Conservation (phyloP, 257 asterid species). For the Primulina tabacum region DNA sequence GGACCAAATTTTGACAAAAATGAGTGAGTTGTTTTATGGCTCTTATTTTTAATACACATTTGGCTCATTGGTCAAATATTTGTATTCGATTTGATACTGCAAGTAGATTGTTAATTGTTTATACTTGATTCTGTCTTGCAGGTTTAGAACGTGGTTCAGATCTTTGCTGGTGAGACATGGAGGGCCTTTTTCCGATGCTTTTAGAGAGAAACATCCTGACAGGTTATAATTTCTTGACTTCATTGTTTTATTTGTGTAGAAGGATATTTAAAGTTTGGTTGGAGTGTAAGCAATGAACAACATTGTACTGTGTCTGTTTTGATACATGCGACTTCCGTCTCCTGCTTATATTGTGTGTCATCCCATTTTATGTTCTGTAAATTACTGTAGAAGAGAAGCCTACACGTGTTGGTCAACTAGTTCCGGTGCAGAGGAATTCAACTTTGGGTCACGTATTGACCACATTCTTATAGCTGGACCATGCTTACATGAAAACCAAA, state of each 20-base stretch:
- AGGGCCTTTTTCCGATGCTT: conserved; percentile 67
- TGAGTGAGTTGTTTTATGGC: conserved; percentile 48
- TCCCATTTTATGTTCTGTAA: conserved; percentile 17
- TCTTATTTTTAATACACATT: conserved; percentile 21
- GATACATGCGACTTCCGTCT: conserved; percentile 8
- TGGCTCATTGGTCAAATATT: conserved; percentile 20
- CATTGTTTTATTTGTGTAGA: conserved; percentile 21
- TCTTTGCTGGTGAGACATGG: conserved; percentile 72
- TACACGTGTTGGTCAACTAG: conserved; percentile 94
- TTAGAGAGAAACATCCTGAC: conserved; percentile 76
- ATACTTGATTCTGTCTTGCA: conserved; percentile 30
- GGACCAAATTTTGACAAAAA: conserved; percentile 86
- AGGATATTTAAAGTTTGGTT: conserved; percentile 11
- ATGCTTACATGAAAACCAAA: conserved; percentile 69
- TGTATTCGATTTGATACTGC: conserved; percentile 15
- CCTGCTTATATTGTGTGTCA: conserved; percentile 13
- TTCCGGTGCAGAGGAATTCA: conserved; percentile 93
- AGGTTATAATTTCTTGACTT: conserved; percentile 47
- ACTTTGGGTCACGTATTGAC: conserved; percentile 91
- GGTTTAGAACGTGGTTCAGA: conserved; percentile 93
- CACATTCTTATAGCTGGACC: conserved; percentile 83
- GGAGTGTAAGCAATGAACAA: conserved; percentile 8
- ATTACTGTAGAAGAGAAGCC: conserved; percentile 60
- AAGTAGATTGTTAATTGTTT: conserved; percentile 14
- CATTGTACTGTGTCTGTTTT: conserved; percentile 5